Conservation (phyloP, 345 rosid genomes). For the Arabidopsis arenosa region DNA sequence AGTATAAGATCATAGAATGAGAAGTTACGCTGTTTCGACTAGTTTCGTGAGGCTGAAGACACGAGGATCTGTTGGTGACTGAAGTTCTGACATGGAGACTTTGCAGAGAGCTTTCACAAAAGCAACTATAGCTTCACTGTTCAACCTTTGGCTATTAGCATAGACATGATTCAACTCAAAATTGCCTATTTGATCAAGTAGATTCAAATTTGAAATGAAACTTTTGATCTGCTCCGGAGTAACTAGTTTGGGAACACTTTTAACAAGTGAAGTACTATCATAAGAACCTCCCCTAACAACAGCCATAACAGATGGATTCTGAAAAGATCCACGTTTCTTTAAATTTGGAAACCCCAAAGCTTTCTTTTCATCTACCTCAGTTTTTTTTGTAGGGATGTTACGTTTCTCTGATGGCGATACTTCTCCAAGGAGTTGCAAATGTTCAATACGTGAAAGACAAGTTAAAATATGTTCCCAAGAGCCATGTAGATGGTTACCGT, state of each 20-base stretch:
- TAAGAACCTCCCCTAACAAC: constrained; percentile 98
- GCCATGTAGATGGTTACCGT: constrained; percentile 92
- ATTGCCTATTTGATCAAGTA: constrained; percentile 92
- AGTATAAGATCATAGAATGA: not conserved
- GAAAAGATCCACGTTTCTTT: constrained; percentile 87
- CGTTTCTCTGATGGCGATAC: constrained; percentile 82
- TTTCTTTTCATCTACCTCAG: constrained; percentile 77
- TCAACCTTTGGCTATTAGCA: constrained; percentile 94
- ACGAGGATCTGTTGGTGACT: constrained; percentile 97
- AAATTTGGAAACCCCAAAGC: constrained; percentile 62
- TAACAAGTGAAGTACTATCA: constrained; percentile 80
- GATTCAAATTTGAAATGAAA: constrained; percentile 86
- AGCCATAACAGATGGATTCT: constrained; percentile 94
- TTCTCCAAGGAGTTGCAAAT: constrained; percentile 92
- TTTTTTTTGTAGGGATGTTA: constrained; percentile 56
- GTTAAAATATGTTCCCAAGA: constrained; percentile 96
- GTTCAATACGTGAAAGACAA: constrained; percentile 96
- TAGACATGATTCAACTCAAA: constrained; percentile 95
- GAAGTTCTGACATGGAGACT: constrained; percentile 92
- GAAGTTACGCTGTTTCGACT: constrained; percentile 90
- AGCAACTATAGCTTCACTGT: constrained; percentile 93
- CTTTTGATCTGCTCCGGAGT: constrained; percentile 80
- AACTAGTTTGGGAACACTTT: constrained; percentile 66
- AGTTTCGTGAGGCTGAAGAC: constrained; percentile 96
- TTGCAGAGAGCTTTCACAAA: constrained; percentile 94